These are phyloP conservation scores for Paspalum vaginatum DNA, from an alignment of 176 grass and related monocot genomes.

Conservation along the genomic window DNA sequence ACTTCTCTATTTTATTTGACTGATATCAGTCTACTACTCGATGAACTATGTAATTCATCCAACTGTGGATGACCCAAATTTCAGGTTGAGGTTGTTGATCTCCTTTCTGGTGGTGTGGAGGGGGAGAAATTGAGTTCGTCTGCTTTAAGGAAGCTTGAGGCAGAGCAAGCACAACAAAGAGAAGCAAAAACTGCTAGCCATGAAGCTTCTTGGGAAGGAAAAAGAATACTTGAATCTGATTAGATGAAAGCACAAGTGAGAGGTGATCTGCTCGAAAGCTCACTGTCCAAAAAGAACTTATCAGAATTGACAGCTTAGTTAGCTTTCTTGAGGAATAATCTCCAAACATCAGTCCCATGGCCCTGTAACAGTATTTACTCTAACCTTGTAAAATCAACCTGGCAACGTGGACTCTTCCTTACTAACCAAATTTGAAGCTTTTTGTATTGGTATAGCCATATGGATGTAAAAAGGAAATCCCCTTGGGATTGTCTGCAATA, in stretches of 20 bases:
- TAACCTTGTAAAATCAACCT: constrained; percentile 38
- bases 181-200: constrained; percentile 26
- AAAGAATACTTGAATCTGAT: background rate
- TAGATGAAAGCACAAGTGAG: constrained; percentile 17
- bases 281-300: constrained; percentile 3
- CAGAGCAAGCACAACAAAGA: constrained; percentile 28
- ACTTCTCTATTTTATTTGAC: constrained; percentile 15
- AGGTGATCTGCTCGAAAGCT: background rate
- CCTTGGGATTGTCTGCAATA: constrained; percentile 10
- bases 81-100: constrained; percentile 75
- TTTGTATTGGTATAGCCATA: constrained; percentile 29
- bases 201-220: constrained; percentile 29
- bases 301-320: constrained; percentile 23
- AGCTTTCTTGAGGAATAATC: constrained; percentile 23
- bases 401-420: constrained; percentile 34
- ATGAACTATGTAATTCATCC: background rate
- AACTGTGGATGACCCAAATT: constrained; percentile 25
- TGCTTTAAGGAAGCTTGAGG: constrained; percentile 61
- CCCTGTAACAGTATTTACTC: constrained; percentile 29
- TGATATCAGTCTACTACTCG: background rate
- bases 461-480: constrained; percentile 31
- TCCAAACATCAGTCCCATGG: constrained; percentile 6
- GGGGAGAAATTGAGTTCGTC: constrained; percentile 70
- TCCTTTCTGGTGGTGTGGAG: constrained; percentile 48
- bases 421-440: constrained; percentile 44